Evolutionary conservation across 2,329 filamentous ascomycete genomes (phyloP), one percentile per base, ranked within the genome.

Genomic region (Emmonsiellopsis sp.): DNA sequence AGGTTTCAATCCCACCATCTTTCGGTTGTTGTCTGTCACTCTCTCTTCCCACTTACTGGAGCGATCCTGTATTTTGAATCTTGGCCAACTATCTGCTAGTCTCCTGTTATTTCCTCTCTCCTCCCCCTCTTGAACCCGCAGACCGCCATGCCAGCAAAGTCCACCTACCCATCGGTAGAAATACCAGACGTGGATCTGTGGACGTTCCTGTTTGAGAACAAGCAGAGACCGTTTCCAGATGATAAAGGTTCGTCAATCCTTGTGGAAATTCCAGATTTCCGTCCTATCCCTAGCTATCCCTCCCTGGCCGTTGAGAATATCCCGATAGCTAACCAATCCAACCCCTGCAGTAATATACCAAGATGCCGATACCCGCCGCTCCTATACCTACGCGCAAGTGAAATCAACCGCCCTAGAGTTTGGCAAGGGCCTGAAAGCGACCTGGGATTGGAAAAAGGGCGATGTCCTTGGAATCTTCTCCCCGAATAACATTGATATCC

Each of bases 401-500:
- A 84, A 81, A 61, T 74, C 75, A 56, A 75, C 81, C 13, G 85
- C 88, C 1, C 71, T 83, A 40, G 79, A 83, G n/a, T 94, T 96
- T 60, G 91, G 88, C 49, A 83, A 85, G 58, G 91, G 88, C 0
- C 77, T 97, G 17, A 84, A 83, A 63, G 80, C 85, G 31, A 70
- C 77, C 21, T 92, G 85, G 79, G 78, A 83, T 49, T 95, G 90
- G 86, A 77, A 83, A 61, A 90, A 86, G 65, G 87, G 87, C 62
- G 88, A 96, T 66, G 87, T 93, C 1, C 77, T 96, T 21, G 86
- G 80, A 9, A 76, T 95, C 52, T 95, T 86, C 74, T 85, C 88
- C 3, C 87, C 90, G 32, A 96, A 97, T 68, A 84, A 79, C 67
- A 86, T 96, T 65, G 91, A 96, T 68, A 88, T 85, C 0, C 85